phyloP scores from a whole-genome alignment of 805 yeast species.

The Ogataea methanolica region DNA sequence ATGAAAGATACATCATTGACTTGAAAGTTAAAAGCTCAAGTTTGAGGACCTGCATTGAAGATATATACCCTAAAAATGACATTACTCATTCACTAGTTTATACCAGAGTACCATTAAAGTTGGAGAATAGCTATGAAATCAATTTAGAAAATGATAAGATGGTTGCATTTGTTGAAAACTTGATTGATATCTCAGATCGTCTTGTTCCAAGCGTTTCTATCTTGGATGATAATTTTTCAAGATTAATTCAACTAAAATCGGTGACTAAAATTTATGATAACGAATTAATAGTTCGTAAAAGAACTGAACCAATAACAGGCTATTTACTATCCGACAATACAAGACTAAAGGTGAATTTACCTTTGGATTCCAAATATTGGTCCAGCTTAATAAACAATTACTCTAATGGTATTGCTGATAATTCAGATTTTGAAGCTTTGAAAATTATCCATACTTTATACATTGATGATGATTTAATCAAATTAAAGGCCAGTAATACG shows the following conservation, averaged over 20 bases:
- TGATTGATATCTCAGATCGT: constrained; percentile 18
- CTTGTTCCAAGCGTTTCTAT: constrained; percentile 6
- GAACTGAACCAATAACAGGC: constrained; percentile 29
- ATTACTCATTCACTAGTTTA: constrained; percentile 24
- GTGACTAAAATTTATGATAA: constrained; percentile 22
- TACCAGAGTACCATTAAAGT: constrained; percentile 21
- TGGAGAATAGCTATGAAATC: constrained; percentile 11
- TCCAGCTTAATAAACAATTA: constrained; percentile 27
- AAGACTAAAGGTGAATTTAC: constrained; percentile 23
- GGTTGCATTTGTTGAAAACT: constrained; percentile 24
- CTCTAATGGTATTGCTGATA: constrained; percentile 26
- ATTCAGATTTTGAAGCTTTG: constrained; percentile 17
- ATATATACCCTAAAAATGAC: constrained; percentile 12
- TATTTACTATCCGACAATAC: constrained; percentile 17
- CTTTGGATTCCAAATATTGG: constrained; percentile 30
- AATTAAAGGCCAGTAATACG: constrained; percentile 8
- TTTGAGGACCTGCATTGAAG: constrained; percentile 21
- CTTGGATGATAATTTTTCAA: constrained; percentile 19
- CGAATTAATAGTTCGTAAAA: constrained; percentile 17
- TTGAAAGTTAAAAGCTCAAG: constrained; percentile 13
- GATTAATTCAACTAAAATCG: constrained; percentile 26
- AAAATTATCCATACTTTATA: constrained; percentile 27
- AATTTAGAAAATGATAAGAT: constrained; percentile 25
- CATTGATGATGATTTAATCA: constrained; percentile 24
- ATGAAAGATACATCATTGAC: constrained; percentile 21